These are phyloP conservation scores for Penicillium tannophilum DNA, from an alignment of 495 filamentous ascomycete genomes.

Conservation along the genomic window DNA sequence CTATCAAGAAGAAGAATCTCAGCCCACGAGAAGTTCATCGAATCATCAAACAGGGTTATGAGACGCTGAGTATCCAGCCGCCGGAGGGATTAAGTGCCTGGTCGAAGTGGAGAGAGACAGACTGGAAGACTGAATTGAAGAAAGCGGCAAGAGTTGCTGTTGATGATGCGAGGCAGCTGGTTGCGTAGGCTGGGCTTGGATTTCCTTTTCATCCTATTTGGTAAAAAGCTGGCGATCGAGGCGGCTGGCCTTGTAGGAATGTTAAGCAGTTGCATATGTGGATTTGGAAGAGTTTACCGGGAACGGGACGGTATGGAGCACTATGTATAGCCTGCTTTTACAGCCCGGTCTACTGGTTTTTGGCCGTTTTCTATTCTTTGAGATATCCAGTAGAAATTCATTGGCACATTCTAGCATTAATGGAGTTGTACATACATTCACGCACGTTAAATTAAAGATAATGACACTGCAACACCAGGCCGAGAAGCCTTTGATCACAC, in stretches of 20 bases:
- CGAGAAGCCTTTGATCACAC: no score
- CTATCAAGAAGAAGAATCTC: slow-evolving; percentile 59
- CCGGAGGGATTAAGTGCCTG: slow-evolving; percentile 81
- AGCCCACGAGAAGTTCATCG: slow-evolving; percentile 82
- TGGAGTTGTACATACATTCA: background rate
- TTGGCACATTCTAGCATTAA: background rate
- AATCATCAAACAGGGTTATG: slow-evolving; percentile 94
- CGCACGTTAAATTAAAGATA: background rate
- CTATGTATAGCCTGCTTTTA: background rate
- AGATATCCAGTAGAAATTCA: slow-evolving; percentile 22
- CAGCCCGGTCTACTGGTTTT: background rate
- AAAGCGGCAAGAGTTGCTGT: slow-evolving; percentile 77
- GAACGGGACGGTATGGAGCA: background rate
- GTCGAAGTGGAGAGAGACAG: slow-evolving; percentile 69
- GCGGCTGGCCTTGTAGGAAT: background rate
- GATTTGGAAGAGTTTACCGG: background rate
- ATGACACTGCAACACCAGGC: no score
- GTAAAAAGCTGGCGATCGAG: no score
- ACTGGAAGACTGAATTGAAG: slow-evolving; percentile 73
- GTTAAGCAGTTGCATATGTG: background rate
- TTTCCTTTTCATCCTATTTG: background rate
- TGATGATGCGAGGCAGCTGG: slow-evolving; percentile 48
- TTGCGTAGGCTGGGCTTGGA: slow-evolving; percentile 27
- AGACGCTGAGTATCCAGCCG: slow-evolving; percentile 84
- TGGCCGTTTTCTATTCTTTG: background rate